These are phyloP conservation scores for Chytridiales sp. DNA, from an alignment of 371 early-diverging fungal genomes.

Conservation along the genomic window DNA sequence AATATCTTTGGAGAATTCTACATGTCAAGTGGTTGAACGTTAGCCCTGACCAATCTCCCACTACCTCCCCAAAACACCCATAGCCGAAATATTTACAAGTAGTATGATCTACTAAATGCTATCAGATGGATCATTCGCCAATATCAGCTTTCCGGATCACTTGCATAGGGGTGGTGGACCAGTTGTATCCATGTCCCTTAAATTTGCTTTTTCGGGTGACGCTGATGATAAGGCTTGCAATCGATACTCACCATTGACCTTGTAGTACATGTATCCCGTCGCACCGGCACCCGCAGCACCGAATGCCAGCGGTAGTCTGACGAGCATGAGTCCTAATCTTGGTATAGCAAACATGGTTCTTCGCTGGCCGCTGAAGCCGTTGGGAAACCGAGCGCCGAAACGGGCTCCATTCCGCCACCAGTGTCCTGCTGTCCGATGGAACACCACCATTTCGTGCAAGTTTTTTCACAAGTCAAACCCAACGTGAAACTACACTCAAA, in stretches of 20 bases:
- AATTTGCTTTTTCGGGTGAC: neutral
- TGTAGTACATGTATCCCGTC: slow-evolving; percentile 58
- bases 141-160: neutral
- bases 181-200: no score
- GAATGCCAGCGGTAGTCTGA: slow-evolving; percentile 52
- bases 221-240: neutral
- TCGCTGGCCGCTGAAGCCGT: no score
- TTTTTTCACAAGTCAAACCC: no score
- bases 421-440: no score
- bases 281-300: slow-evolving; percentile 58
- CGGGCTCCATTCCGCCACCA: no score
- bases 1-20: slow-evolving; percentile 26
- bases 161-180: neutral
- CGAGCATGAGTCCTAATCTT: slow-evolving; percentile 24
- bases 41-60: neutral
- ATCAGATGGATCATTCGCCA: neutral
- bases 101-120: no score
- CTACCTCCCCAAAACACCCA: neutral
- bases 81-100: neutral
- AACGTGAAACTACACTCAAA: no score
- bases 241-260: slow-evolving; percentile 50
- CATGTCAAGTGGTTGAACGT: slow-evolving; percentile 1
- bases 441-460: no score
- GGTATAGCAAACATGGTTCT: slow-evolving; percentile 22
- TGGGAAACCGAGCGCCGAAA: no score